Evolutionary conservation across 768 basidiomycete genomes (phyloP).

Genomic region (Tulasnella sp.): DNA sequence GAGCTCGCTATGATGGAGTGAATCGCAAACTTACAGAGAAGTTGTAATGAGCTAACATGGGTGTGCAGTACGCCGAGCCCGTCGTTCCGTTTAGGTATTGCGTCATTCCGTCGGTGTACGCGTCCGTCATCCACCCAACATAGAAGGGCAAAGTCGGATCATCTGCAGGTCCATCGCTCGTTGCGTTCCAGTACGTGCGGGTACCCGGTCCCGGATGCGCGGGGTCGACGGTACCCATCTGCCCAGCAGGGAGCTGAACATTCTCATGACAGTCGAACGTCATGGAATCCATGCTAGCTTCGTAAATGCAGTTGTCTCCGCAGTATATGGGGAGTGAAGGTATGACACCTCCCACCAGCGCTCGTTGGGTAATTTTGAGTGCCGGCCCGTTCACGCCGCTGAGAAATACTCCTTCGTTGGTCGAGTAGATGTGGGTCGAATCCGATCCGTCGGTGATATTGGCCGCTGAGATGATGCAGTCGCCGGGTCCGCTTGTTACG

Average conservation of each 20-base stretch:
- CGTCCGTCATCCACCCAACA: not conserved
- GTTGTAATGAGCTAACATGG: not conserved
- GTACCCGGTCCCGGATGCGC: not conserved
- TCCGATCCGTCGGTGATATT: not conserved
- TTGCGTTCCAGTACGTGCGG: not conserved
- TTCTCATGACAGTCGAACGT: not conserved
- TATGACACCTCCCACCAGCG: not conserved
- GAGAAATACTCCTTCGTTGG: not conserved
- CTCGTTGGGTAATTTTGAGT: not conserved
- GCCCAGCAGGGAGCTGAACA: not conserved
- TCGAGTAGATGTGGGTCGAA: not conserved
- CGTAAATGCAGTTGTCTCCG: not conserved
- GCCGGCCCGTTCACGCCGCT: not conserved
- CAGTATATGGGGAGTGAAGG: not conserved
- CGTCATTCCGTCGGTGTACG: not conserved
- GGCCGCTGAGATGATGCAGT: not conserved
- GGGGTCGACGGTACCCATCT: not conserved
- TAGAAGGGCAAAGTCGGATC: not conserved
- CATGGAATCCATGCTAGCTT: not conserved
- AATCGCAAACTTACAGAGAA: not conserved
- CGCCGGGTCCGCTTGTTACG: not conserved
- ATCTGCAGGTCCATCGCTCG: not conserved
- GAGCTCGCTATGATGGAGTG: not conserved
- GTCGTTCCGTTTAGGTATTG: not conserved
- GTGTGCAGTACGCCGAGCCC: not conserved